Evolutionary conservation across 768 basidiomycete genomes (phyloP), one percentile per base, ranked within the genome.

Genomic region (Boletus reticulatus): DNA sequence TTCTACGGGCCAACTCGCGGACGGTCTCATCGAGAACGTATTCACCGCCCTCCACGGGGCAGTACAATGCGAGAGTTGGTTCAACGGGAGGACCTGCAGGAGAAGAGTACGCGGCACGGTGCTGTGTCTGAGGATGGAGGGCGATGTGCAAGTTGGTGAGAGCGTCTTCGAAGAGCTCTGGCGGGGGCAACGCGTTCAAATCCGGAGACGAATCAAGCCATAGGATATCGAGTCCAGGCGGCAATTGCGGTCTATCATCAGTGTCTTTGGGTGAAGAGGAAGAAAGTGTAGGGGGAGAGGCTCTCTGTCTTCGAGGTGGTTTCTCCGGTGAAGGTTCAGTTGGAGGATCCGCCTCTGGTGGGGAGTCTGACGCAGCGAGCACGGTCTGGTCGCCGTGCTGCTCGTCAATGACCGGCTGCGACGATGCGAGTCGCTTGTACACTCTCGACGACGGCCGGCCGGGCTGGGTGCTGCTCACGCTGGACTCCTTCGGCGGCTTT

Each of bases 31-130:
- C 88, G 20, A 94, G 78, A 22, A 94, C 79, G 67, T 89, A 85
- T 58, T 92, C 87, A 6, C 91, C 92, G 34, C 94, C 94, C 69
- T 89, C 87, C 45, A 67, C 42, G 7, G 94, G 95, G 59, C 89
- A 92, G 69, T 91, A 93, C 6, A 95, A 72, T 0, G 84, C 89
- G n/a, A 95, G 74, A 0, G 89, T 91, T 4, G 93, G 93, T 67
- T 94, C 92, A 31, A 83, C 63, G 0, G 81, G 79, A 27, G 82
- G 76, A 16, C 80, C 82, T 7, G 79, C 66, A 4, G 77, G 70
- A 11, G 86, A 73, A 14, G 82, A 56, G 70, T 85, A 86, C 0
- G 84, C 75, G 13, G 90, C 85, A 19, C 83, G 80, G 59, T 90
- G 83, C 67, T 94, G 92, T 6, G 85, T 87, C 69, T 89, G 84